Conservation (phyloP, 306 rosid species). For the Cucumis sativus region Cucumber_9930_V3 NC_026658.2:17685501-17686000, state of each 20-base stretch:
- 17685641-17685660: not conserved
- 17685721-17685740: not conserved
- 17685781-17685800: not conserved
- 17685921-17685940: not conserved
- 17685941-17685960: too few relatives aligned
- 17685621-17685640: not conserved
- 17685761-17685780: not conserved
- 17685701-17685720: not conserved
- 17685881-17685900: not conserved
- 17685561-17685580: conserved; percentile 35
- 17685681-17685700: not conserved
- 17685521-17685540: conserved; percentile 54
- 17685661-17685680: not conserved
- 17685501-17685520: conserved; percentile 55
- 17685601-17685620: not conserved
- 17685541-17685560: conserved; percentile 46
- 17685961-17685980: not conserved
- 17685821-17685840: not conserved
- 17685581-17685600: not conserved
- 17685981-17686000: too few relatives aligned
- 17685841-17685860: not conserved
- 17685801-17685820: not conserved
- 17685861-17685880: not conserved
- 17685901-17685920: not conserved
- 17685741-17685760: not conserved